Base-by-base conservation (phyloP, 2,329 filamentous ascomycete species). In the Colletotrichum plurivorum region DNA sequence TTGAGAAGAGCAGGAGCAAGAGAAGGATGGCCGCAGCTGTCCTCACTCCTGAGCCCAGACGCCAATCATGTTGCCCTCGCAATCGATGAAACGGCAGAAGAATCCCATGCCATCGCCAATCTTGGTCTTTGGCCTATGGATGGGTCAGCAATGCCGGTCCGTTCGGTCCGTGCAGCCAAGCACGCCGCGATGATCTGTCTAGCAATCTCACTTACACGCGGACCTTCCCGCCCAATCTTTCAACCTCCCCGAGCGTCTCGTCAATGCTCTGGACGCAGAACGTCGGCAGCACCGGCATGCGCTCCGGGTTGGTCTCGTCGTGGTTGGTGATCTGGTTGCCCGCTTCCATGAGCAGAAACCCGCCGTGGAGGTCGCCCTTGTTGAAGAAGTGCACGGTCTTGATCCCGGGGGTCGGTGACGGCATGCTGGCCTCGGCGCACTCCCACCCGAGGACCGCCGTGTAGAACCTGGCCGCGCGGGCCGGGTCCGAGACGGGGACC, bases 21-120 rank as follows among this genome's bases (percentile, higher is more conserved):
- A 36, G 31, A 36, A 36, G 31, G 8, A 13, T n/a, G 13, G 41
- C 13, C 25, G 10, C 55, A 27, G 6, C 20, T 5, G 9, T 16
- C 16, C 58, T 75, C 72, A 78, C 25, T 76, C 72, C 67, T 75
- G 73, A 58, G 78, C 76, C 78, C 76, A 80, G 39, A 79, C 69
- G 27, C 79, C 77, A 49, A 79, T 73, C 73, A 79, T 71, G 67
- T 82, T 82, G n/a, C 78, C 79, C 72, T 83, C 80, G 10, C 75
- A 75, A 68, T 82, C 79, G 54, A 81, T 71, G 48, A 82, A 76
- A 3, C 79, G 76, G 43, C 78, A 79, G 68, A 78, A 79, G 66
- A 72, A 75, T 1, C 79, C 80, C 78, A 78, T 79, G 13, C 71
- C 73, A 13, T 73, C 74, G 22, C 75, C 76, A 64, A 81, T 79